Evolutionary conservation across 139 green algal genomes (phyloP), one percentile per base, ranked within the genome.

Genomic region (Picochlorum sp.): DNA sequence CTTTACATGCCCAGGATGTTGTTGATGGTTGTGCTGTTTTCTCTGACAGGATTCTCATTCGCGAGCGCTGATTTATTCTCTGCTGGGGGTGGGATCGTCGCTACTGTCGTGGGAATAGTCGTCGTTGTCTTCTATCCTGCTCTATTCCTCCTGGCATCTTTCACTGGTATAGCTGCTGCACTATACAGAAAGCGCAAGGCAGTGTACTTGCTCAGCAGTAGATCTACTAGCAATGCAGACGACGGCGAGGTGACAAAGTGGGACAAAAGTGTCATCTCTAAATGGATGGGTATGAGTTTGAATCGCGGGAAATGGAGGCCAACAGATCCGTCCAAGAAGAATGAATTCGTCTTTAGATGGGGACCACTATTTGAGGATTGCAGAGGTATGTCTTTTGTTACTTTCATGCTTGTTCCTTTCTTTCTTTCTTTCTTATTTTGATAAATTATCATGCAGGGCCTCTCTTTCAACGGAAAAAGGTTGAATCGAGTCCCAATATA

Each of bases 261-360:
- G 61, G 61, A 66, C n/a, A 45, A 50, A 20, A n/a, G 24, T 8
- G 37, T 66, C 2, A 45, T 66, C n/a, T 46, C 26, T 20, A 16
- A 7, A 23, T 66, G 61, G 61, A 66, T 66, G 61, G 61, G 61
- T 21, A 66, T 66, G 61, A 66, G 61, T 41, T 14, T 66, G 6
- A 66, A 66, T 44, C 15, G 61, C 16, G 61, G 61, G 9, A 66
- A 66, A 44, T 66, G 61, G 61, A 56, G 37, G 24, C 13, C 37
- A 41, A 14, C 61, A 23, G 61, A 66, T 18, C 37, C 37, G 10
- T 56, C 34, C 3, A 20, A 32, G 14, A 66, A 66, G 37, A 66
- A 66, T 44, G 37, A 59, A 46, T 66, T 66, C 32, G 37, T 56
- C 16, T 66, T 66, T 15, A 41, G 37, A 38, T 66, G 61, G 61